phyloP scores from a whole-genome alignment of 805 yeast genomes.

The Teunomyces cretensis region DNA sequence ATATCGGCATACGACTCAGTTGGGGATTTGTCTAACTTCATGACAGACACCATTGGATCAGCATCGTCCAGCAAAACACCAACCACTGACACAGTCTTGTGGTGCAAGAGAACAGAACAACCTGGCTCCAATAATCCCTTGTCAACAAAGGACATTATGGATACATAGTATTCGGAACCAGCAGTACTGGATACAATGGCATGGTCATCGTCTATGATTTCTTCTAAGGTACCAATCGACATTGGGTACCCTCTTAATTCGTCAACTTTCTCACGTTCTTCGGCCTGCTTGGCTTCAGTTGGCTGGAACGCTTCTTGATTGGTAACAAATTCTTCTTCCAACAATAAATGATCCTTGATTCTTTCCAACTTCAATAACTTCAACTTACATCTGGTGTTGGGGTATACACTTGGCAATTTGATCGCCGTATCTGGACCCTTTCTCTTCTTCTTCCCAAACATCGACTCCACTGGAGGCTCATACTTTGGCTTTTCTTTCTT shows the following conservation, averaged over 20 bases:
- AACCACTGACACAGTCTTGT: slow-evolving; percentile 93
- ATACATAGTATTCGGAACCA: slow-evolving; percentile 96
- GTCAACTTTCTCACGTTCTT: slow-evolving; percentile 92
- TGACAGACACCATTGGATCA: slow-evolving; percentile 95
- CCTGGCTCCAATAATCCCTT: slow-evolving; percentile 96
- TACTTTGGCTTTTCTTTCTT: slow-evolving; percentile 91
- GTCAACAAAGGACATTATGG: slow-evolving; percentile 94
- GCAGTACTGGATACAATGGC: slow-evolving; percentile 95
- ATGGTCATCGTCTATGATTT: slow-evolving; percentile 96
- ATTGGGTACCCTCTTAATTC: slow-evolving; percentile 95
- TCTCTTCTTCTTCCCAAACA: slow-evolving; percentile 89
- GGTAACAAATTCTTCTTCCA: slow-evolving; percentile 94
- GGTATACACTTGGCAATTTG: slow-evolving; percentile 83
- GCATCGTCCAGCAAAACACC: slow-evolving; percentile 98
- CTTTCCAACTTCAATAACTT: slow-evolving; percentile 90
- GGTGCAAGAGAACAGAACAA: slow-evolving; percentile 91
- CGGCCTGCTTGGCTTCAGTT: slow-evolving; percentile 93
- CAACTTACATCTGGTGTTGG: slow-evolving; percentile 90
- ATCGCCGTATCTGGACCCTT: slow-evolving; percentile 87
- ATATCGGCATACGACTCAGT: slow-evolving; percentile 95
- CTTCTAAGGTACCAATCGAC: slow-evolving; percentile 95
- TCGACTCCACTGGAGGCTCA: slow-evolving; percentile 96
- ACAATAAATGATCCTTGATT: slow-evolving; percentile 89
- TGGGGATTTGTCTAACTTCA: slow-evolving; percentile 98
- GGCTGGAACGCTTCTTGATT: slow-evolving; percentile 95